Evolutionary conservation across 495 filamentous ascomycete genomes (phyloP).

Genomic region (Penicillium lagena): DNA sequence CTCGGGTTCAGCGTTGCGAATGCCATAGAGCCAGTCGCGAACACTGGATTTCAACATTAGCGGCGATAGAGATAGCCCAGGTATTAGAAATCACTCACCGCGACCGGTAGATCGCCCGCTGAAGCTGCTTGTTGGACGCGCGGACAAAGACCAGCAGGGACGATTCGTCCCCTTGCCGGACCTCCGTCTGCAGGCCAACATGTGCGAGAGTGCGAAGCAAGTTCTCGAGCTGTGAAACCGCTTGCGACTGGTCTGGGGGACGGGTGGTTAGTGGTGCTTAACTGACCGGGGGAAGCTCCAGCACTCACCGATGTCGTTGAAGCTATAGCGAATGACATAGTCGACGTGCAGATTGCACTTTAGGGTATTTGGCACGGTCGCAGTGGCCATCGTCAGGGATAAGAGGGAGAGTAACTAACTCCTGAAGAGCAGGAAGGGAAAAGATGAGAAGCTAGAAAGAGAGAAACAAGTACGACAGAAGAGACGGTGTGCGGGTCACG

Average conservation of each 20-base stretch:
- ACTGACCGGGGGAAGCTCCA: not conserved
- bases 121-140: conserved; percentile 41
- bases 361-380: conserved; percentile 15
- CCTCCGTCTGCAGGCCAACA: conserved; percentile 77
- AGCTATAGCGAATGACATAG: conserved; percentile 83
- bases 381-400: conserved; percentile 5
- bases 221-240: conserved; percentile 65
- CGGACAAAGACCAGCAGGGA: conserved; percentile 81
- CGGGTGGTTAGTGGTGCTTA: conserved; percentile 5
- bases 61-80: too few species aligned
- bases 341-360: conserved; percentile 69
- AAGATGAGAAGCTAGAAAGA: too few species aligned
- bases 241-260: conserved; percentile 54
- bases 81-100: conserved; percentile 32
- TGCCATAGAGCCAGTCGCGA: conserved; percentile 93
- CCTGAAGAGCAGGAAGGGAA: too few species aligned
- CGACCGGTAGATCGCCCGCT: conserved; percentile 58
- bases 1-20: conserved; percentile 72
- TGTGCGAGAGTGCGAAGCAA: conserved; percentile 64
- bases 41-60: conserved; percentile 37
- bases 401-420: not conserved
- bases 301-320: conserved; percentile 54
- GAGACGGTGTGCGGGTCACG: not conserved
- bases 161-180: conserved; percentile 69
- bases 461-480: not conserved